These are phyloP conservation scores for Agastache rugosa DNA, from an alignment of 257 asterid genomes.

Conservation along the genomic window DNA sequence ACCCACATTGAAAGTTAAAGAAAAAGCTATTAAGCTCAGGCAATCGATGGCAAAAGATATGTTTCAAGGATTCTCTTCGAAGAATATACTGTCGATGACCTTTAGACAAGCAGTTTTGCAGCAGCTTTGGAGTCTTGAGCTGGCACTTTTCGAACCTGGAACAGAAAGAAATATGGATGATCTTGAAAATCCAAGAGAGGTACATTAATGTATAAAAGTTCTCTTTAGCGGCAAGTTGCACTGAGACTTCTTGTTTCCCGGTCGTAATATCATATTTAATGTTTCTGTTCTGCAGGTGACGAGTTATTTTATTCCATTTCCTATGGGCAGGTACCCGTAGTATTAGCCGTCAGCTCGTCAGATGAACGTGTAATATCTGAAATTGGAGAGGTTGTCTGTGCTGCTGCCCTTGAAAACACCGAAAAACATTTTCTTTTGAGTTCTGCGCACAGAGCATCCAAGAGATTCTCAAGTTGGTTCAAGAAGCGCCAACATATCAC, in stretches of 20 bases:
- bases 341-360: conserved; percentile 64
- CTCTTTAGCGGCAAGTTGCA: conserved; percentile 10
- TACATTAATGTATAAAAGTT: conserved; percentile 36
- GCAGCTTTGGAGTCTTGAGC: conserved; percentile 79
- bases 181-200: conserved; percentile 85
- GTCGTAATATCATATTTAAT: conserved; percentile 54
- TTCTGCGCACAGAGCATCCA: conserved; percentile 41
- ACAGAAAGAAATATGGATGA: conserved; percentile 67
- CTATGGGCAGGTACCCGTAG: conserved; percentile 88
- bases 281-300: conserved; percentile 87
- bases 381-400: conserved; percentile 83
- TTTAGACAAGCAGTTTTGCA: conserved; percentile 83
- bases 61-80: conserved; percentile 50
- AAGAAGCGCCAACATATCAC: conserved; percentile 52
- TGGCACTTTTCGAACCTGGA: conserved; percentile 71
- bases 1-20: conserved; percentile 84
- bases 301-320: conserved; percentile 85
- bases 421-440: conserved; percentile 48
- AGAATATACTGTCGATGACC: conserved; percentile 85
- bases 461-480: conserved; percentile 56
- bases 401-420: conserved; percentile 64
- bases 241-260: conserved; percentile 29
- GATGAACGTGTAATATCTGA: conserved; percentile 63
- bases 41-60: conserved; percentile 58
- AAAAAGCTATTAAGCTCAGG: conserved; percentile 68